Base-by-base conservation (phyloP, 2,329 filamentous ascomycete species). In the Tolypocladium album region DNA sequence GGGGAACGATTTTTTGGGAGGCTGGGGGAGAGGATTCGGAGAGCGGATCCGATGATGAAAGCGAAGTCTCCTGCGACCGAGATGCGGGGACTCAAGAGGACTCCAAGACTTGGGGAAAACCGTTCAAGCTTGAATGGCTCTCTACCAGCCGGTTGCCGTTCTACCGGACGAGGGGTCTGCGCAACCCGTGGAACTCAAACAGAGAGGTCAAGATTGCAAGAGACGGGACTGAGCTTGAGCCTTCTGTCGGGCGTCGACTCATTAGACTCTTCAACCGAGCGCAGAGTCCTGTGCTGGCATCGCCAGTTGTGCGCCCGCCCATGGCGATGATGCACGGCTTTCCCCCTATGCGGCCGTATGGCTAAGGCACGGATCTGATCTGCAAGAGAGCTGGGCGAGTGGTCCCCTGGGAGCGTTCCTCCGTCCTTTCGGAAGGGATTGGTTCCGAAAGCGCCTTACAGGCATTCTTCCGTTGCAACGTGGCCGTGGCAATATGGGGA, bases 1-100 rank as follows among this genome's bases (percentile, higher is more conserved):
- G 93, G n/a, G 93, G 93, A 0, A 97, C 92, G 0, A 96, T 97
- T 47, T 97, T 97, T 68, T 97, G 93, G 93, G 93, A 97, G 72
- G 87, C 88, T 8, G 88, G 93, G 57, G 74, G 79, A 39, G 83
- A 84, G 0, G 85, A 86, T 1, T 68, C 71, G 1, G 72, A 73
- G 53, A 79, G 75, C 11, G 76, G 76, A 24, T 67, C 67, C 4
- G 81, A 81, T n/a, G 78, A 79, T 5, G 73, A 74, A 34, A 73
- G 71, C 43, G 75, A 75, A 20, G 62, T 65, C 1, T 67, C 65
- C 13, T 79, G 76, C 61, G 68, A 69, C 58, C 74, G 69, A 63
- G 76, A 75, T 67, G 69, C 74, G 38, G 67, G 72, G 1, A 74
- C 75, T n/a, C 79, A 80, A 59, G 70, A 74, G 20, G 78, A 76